These are phyloP conservation scores for Trichophyton simii DNA, from an alignment of 2,329 filamentous ascomycete genomes.

Conservation along the genomic window DNA sequence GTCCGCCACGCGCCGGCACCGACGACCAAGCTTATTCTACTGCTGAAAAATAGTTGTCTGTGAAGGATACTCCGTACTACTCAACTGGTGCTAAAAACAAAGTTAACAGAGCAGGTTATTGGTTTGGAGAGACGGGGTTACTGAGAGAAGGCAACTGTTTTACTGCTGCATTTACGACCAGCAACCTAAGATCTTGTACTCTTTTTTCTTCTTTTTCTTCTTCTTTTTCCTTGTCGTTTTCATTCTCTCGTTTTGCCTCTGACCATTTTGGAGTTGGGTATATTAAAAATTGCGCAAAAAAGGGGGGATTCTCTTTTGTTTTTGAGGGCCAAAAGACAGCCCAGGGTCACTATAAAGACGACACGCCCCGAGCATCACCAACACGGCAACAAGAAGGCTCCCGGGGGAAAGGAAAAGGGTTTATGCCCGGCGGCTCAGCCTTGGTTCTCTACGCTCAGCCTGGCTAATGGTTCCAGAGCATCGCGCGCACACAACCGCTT, in stretches of 20 bases:
- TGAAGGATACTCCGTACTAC: conserved; percentile 1
- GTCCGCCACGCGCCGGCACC: not conserved
- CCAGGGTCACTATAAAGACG: not conserved
- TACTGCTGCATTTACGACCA: not conserved
- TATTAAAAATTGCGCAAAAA: not conserved
- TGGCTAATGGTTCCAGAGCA: not conserved
- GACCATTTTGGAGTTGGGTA: not conserved
- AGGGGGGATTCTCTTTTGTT: not conserved
- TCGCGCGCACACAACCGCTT: conserved; percentile 7
- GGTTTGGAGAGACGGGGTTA: not conserved
- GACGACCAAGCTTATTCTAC: not conserved
- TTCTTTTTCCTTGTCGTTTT: not conserved
- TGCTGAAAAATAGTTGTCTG: not conserved
- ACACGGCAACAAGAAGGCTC: not conserved
- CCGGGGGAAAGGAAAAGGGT: not conserved
- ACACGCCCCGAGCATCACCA: not conserved
- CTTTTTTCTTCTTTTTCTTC: not conserved
- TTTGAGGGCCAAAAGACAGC: not conserved
- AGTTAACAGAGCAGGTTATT: not conserved
- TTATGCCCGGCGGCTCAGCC: not conserved
- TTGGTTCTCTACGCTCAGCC: not conserved
- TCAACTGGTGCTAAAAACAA: not conserved
- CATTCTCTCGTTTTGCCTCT: not conserved
- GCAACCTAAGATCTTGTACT: not conserved
- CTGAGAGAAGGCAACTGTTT: not conserved